Base-by-base conservation (phyloP, 768 basidiomycete species). In the Austroboletus festivus region DNA sequence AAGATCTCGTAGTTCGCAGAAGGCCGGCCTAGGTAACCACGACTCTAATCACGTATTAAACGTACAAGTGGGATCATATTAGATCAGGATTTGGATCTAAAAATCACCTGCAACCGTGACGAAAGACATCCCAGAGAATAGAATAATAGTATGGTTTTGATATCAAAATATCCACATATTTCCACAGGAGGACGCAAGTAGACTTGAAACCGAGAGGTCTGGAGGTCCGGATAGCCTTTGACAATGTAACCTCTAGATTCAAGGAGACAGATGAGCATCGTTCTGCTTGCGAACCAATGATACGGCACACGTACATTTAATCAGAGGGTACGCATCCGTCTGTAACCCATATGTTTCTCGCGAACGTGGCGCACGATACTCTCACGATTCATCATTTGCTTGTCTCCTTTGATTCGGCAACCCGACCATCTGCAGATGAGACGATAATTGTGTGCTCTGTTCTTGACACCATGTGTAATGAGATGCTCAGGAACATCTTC, bases 281-380 rank as follows among this genome's bases (percentile, higher is more conserved):
- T 21, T 39, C 26, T 7, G 23, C 26, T 28, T 28, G 26, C 26
- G 11, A 28, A 28, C n/a, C n/a, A 28, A 28, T 5, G 26, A 5
- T 28, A 28, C 26, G 15, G 13, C 31, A 13, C 31, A 33, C 31
- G 10, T 13, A 13, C 10, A 6, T 33, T 11, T 10, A 15, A 12
- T 11, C 8, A 38, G 8, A 11, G 18, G 13, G 38, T 34, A 28
- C 59, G 53, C 33, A 5, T 5, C 26, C 11, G 26, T 11, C 20
- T 61, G 19, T 10, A 39, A 33, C 31, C 10, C 7, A 63, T 3
- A 20, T 63, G 61, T 3, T 6, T 48, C 28, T 63, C 62, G 0
- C 47, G 38, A 0, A 59, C 15, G 1, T 63, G 62, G 0, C 62
- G 48, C 1, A 46, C 34, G 4, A 63, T 55, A 9, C 46, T 47